These are phyloP conservation scores for Erysimum cheiranthoides DNA, from an alignment of 345 rosid species.

Conservation along the genomic window DNA sequence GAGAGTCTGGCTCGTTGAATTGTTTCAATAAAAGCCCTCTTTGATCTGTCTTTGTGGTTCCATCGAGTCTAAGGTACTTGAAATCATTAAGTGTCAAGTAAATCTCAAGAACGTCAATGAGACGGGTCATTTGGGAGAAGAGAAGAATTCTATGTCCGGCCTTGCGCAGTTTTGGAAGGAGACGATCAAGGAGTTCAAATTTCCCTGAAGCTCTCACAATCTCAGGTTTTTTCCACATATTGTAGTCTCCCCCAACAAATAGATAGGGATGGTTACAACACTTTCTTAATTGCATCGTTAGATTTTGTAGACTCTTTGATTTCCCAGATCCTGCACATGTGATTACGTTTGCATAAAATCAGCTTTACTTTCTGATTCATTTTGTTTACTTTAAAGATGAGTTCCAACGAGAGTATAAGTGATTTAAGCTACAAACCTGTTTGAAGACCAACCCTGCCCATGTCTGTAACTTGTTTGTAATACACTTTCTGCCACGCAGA, in stretches of 20 bases:
- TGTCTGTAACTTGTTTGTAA: constrained; percentile 94
- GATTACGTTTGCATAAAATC: constrained; percentile 29
- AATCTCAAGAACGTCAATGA: constrained; percentile 89
- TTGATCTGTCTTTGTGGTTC: constrained; percentile 96
- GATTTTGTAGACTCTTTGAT: constrained; percentile 88
- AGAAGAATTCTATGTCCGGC: constrained; percentile 90
- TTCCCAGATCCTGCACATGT: constrained; percentile 77
- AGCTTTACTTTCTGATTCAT: constrained; percentile 17
- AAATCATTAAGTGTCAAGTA: constrained; percentile 78
- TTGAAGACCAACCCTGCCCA: constrained; percentile 93
- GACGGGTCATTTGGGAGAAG: constrained; percentile 98
- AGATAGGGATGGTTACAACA: constrained; percentile 99
- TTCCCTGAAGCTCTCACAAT: constrained; percentile 95
- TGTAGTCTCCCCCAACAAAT: constrained; percentile 74
- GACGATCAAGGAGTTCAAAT: constrained; percentile 95
- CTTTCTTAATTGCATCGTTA: constrained; percentile 97
- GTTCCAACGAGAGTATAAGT: constrained; percentile 1
- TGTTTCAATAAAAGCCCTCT: constrained; percentile 82
- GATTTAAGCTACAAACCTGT: constrained; percentile 64
- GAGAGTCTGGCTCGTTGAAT: constrained; percentile 96
- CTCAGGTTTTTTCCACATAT: constrained; percentile 88
- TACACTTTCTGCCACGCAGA: constrained; percentile 99
- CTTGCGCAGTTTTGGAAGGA: constrained; percentile 88
- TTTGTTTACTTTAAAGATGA: constrained; percentile 4
- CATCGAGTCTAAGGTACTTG: constrained; percentile 94